Evolutionary conservation across 257 asterid genomes (phyloP), one percentile per base, ranked within the genome.

Genomic region (Solanum chmielewskii): DNA sequence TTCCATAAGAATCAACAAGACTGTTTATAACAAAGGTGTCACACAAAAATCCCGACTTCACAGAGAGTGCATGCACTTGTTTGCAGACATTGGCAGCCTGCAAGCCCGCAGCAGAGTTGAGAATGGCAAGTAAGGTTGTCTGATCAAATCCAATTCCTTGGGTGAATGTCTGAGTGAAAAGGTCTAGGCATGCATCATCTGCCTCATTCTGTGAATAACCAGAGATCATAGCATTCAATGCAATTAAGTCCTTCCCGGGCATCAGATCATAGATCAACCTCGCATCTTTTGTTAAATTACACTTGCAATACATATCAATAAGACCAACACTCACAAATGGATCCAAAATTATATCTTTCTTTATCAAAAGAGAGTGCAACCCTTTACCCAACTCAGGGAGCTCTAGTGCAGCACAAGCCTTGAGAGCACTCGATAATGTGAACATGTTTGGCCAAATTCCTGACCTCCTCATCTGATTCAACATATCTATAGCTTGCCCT

Each of bases 1-100:
- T 80, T 80, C 85, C 85, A 47, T 80, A 47, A 77, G 83, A 77
- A 77, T 77, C 83, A 77, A 77, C 83, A 44, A 77, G 83, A 77
- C 62, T 44, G 62, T 77, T 77, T 44, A 77, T 44, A 27, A 44
- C 62, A 77, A 44, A 25, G 35, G 83, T 25, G 83, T 44, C 62
- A 77, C 83, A 44, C 64, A 42, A 15, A 44, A 77, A 44, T 77
- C 83, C 83, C 33, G 83, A 77, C 83, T 77, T 77, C 83, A 77
- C 59, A n/a, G 84, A 80, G 42, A 80, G 68, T 47, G 3, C 85
- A 47, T 80, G 85, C 13, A 47, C 68, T 80, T 47, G 85, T 47
- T 80, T 47, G 29, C 60, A 42, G 83, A 80, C 68, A 4, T 18
- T 29, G 62, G 68, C 68, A 80, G 85, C 44, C 68, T 80, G 85